Evolutionary conservation across 805 yeast genomes (phyloP).

Genomic region (Suhomyces xylopsoci): DNA sequence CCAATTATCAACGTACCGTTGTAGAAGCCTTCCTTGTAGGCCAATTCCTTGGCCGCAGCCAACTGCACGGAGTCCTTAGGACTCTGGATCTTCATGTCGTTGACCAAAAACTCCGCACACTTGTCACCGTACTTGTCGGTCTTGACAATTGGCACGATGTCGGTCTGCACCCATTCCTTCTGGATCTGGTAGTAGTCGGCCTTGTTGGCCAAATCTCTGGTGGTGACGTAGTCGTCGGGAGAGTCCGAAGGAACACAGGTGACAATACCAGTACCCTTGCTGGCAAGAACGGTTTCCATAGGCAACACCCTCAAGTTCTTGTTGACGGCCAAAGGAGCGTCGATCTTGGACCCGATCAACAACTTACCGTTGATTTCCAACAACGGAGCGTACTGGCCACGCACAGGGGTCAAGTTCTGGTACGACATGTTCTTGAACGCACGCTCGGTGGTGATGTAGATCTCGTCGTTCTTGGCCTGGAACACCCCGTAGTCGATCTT

Average conservation of each 20-base stretch:
- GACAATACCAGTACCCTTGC: constrained; percentile 98
- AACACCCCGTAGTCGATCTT: constrained; percentile 89
- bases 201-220: constrained; percentile 78
- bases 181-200: constrained; percentile 87
- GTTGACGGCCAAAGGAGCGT: constrained; percentile 76
- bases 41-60: constrained; percentile 89
- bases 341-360: constrained; percentile 81
- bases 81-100: constrained; percentile 86
- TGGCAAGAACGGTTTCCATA: constrained; percentile 94
- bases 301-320: constrained; percentile 80
- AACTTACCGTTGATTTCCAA: constrained; percentile 63
- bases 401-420: constrained; percentile 86
- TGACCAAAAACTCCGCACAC: constrained; percentile 80
- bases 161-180: constrained; percentile 79
- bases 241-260: constrained; percentile 99
- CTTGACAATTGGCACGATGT: constrained; percentile 67
- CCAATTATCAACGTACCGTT: constrained; percentile 82
- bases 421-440: constrained; percentile 96
- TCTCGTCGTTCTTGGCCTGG: constrained; percentile 70
- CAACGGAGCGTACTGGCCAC: constrained; percentile 71
- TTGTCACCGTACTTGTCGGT: constrained; percentile 86
- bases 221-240: constrained; percentile 93
- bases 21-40: constrained; percentile 96
- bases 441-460: constrained; percentile 85
- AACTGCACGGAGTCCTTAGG: constrained; percentile 88